Evolutionary conservation across 305 asterid genomes (phyloP), one percentile per base, ranked within the genome.

Genomic region (Plantago lanceolata): DNA sequence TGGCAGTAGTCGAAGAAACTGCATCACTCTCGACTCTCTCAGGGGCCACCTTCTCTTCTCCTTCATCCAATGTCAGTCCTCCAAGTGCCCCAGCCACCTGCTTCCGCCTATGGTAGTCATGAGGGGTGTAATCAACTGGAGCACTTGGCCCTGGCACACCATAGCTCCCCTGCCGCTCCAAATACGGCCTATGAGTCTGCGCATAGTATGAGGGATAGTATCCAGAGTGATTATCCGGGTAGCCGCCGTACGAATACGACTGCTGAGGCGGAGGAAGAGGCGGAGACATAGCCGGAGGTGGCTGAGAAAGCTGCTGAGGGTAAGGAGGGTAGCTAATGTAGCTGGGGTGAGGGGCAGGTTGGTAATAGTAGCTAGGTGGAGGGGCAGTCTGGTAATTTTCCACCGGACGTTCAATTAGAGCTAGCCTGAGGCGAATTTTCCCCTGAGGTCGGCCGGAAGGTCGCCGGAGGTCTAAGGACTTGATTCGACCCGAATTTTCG

Each of bases 371-470:
- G 45, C 78, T 68, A 19, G 83, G 61, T 13, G 86, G 82, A 80
- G 95, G 95, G 77, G 84, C 68, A 68, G 82, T 44, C 35, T 77
- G 89, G 84, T 80, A 87, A 81, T 73, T 79, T 0, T 75, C 85
- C 50, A 54, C 49, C 3, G 79, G 84, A 37, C 88, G 85, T 63
- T 83, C 94, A n/a, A 71, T 76, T 16, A 87, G 58, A 26, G 77
- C 68, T 8, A 89, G 61, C 71, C 81, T 87, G 51, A 89, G 79
- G 40, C 92, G 84, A 77, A 87, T 87, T 85, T 89, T 87, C 43
- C 97, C 97, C 55, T 89, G 95, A 17, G 87, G 91, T 8, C 97
- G 88, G 48, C 97, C 95, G n/a, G 95, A 89, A 16, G 97, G 97
- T 12, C 94, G 84, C 5, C 64, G 81, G 64, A 89, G 86, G 67